phyloP scores from a whole-genome alignment of 2,329 filamentous ascomycete species.

The Aspergillus fructus region DNA sequence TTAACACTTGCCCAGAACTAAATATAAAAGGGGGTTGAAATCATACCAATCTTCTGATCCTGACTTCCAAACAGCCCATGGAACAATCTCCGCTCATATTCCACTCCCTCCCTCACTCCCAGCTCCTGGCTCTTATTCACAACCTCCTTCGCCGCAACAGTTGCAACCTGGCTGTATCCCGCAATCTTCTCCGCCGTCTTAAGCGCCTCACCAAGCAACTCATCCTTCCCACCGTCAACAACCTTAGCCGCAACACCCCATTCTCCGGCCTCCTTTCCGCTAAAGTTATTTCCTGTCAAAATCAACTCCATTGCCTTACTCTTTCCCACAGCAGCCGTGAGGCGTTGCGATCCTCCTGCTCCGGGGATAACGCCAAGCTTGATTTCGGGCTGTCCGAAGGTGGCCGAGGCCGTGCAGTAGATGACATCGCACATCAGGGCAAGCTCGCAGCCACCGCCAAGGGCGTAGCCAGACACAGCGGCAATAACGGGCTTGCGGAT shows the following conservation, averaged over 20 bases:
- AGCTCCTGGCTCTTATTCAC: slow-evolving; percentile 98
- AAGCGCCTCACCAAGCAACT: slow-evolving; percentile 76
- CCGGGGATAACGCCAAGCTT: slow-evolving; percentile 92
- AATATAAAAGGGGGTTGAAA: background rate
- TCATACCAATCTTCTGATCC: slow-evolving; percentile 89
- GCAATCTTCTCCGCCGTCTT: slow-evolving; percentile 89
- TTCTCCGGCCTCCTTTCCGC: slow-evolving; percentile 76
- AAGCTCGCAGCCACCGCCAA: slow-evolving; percentile 93
- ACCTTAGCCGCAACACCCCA: slow-evolving; percentile 88
- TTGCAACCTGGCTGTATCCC: slow-evolving; percentile 78
- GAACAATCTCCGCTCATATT: slow-evolving; percentile 92
- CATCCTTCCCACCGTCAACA: slow-evolving; percentile 73
- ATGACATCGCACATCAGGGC: slow-evolving; percentile 97
- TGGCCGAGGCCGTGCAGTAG: slow-evolving; percentile 82
- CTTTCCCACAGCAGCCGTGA: slow-evolving; percentile 82
- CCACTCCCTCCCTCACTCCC: slow-evolving; percentile 81
- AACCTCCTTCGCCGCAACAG: slow-evolving; percentile 93
- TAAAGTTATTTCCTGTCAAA: slow-evolving; percentile 80
- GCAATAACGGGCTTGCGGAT: slow-evolving; percentile 94
- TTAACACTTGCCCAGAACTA: slow-evolving; percentile 11
- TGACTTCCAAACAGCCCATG: slow-evolving; percentile 89
- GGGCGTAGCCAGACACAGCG: slow-evolving; percentile 89
- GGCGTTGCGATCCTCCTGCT: slow-evolving; percentile 83
- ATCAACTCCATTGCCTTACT: slow-evolving; percentile 88
- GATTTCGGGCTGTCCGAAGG: slow-evolving; percentile 96